Conservation (phyloP, 2,329 filamentous ascomycete species). For the Microcera coccophila region DNA sequence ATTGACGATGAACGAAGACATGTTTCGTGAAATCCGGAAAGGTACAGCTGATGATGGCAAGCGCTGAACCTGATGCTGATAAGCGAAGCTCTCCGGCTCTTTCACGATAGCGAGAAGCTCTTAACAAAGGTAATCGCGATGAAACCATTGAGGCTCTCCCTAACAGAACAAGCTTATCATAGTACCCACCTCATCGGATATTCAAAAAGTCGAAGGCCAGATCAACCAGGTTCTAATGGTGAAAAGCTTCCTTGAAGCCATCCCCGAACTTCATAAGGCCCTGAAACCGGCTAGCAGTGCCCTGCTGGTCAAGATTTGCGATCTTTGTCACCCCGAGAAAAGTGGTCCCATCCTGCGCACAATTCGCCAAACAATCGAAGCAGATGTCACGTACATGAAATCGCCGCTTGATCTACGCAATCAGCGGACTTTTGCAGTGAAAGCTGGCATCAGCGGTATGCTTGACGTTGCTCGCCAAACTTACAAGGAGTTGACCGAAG, state of each 20-base stretch:
- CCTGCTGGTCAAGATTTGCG: slow-evolving; percentile 64
- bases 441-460: slow-evolving; percentile 76
- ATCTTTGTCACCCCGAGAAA: slow-evolving; percentile 63
- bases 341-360: slow-evolving; percentile 57
- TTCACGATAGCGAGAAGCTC: slow-evolving; percentile 75
- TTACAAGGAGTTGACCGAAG: slow-evolving; percentile 82
- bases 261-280: slow-evolving; percentile 64
- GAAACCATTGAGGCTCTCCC: not conserved
- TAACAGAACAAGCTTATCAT: slow-evolving; percentile 61
- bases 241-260: slow-evolving; percentile 71
- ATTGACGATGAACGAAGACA: slow-evolving; percentile 73
- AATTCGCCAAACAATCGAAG: slow-evolving; percentile 70
- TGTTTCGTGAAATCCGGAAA: slow-evolving; percentile 73
- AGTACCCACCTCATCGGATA: slow-evolving; percentile 61
- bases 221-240: slow-evolving; percentile 85
- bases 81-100: slow-evolving; percentile 66
- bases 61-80: not conserved
- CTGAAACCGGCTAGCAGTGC: slow-evolving; percentile 60
- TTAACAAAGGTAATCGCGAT: slow-evolving; percentile 59
- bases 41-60: slow-evolving; percentile 43
- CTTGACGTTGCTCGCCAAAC: slow-evolving; percentile 85
- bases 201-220: slow-evolving; percentile 70
- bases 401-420: slow-evolving; percentile 82
- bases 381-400: slow-evolving; percentile 73
- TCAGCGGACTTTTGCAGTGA: slow-evolving; percentile 86